A percentile compares a stretch with the other conserved stretches of the same genome.
phyloP scores from a whole-genome alignment of 306 rosid species.

The Adenanthera pavonina region DNA sequence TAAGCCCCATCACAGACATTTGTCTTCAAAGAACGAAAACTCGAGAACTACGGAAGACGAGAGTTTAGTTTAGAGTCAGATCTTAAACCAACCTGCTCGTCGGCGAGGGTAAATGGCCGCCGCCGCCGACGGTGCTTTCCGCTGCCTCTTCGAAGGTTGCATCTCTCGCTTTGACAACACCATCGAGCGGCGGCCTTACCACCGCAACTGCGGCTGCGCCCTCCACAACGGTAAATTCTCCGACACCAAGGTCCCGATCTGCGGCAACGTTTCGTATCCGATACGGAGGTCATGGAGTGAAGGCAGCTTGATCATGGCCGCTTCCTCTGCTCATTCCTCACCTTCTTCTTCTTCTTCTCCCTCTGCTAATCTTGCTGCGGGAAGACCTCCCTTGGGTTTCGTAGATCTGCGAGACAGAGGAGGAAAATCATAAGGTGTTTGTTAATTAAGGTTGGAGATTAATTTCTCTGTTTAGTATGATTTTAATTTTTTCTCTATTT shows the following conservation, averaged over 20 bases:
- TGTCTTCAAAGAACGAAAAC: neutral
- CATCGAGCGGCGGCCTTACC: slow-evolving; percentile 75
- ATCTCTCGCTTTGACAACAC: slow-evolving; percentile 50
- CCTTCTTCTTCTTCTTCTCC: slow-evolving; percentile 24
- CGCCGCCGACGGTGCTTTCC: slow-evolving; percentile 48
- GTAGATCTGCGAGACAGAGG: slow-evolving; percentile 27
- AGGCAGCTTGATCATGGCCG: slow-evolving; percentile 46
- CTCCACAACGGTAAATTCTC: slow-evolving; percentile 40
- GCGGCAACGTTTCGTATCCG: slow-evolving; percentile 59
- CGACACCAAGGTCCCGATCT: slow-evolving; percentile 17
- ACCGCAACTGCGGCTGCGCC: slow-evolving; percentile 56
- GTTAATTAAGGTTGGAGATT: slow-evolving; percentile 32
- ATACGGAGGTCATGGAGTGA: slow-evolving; percentile 63
- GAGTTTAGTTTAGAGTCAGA: neutral
- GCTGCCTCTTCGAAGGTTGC: slow-evolving; percentile 56
- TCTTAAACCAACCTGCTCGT: neutral
- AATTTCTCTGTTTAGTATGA: neutral
- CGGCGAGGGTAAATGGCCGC: slow-evolving; percentile 45
- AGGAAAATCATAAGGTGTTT: slow-evolving; percentile 15
- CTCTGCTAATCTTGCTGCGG: neutral
- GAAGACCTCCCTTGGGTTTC: slow-evolving; percentile 11
- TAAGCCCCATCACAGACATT: neutral
- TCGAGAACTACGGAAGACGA: neutral
- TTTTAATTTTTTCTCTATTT: neutral
- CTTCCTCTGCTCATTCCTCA: slow-evolving; percentile 31